phyloP scores from a whole-genome alignment of 345 rosid genomes.

The Citrus mangshanensis region DNA sequence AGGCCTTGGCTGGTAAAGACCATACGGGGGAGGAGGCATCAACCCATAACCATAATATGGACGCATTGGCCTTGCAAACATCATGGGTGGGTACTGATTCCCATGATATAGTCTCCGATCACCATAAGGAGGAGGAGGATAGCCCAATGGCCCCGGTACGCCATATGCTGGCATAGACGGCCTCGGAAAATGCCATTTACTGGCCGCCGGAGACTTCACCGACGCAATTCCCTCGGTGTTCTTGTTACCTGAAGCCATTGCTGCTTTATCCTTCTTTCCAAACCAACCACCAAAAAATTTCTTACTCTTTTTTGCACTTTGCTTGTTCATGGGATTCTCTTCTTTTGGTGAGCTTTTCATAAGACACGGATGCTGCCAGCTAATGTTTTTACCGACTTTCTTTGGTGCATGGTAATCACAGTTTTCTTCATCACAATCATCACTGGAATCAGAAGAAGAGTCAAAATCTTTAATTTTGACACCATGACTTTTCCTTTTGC shows the following conservation, averaged over 20 bases:
- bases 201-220: neutral
- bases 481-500: neutral
- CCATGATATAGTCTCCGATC: neutral
- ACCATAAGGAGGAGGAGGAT: neutral
- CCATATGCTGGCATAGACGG: neutral
- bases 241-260: neutral
- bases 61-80: neutral
- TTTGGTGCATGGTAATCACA: neutral
- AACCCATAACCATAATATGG: neutral
- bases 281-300: neutral
- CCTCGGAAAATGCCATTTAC: slow-evolving; percentile 9
- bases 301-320: neutral
- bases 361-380: neutral
- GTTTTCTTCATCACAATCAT: neutral
- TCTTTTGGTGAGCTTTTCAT: neutral
- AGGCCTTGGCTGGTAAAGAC: neutral
- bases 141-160: neutral
- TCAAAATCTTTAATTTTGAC: neutral
- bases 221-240: neutral
- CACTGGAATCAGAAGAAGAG: neutral
- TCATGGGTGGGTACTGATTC: neutral
- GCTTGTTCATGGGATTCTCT: neutral
- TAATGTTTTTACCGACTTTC: neutral
- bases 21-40: neutral
- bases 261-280: neutral